phyloP scores from a whole-genome alignment of 140 eudicot genomes.

The Ambrosia hybrid region DNA sequence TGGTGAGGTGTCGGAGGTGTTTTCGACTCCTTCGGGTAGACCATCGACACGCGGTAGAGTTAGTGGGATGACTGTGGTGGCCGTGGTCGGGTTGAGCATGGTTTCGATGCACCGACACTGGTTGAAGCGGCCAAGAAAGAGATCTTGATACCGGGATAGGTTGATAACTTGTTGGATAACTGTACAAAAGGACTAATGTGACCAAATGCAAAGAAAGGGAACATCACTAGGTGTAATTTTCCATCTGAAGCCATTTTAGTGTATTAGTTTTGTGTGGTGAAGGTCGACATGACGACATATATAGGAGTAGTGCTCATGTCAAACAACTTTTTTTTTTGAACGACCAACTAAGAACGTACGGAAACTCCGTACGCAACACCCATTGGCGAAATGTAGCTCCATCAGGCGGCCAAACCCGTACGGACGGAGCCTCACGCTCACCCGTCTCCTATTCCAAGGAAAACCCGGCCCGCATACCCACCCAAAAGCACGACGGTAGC shows the following conservation, averaged over 20 bases:
- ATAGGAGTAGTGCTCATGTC: too few relatives aligned
- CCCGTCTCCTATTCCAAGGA: too few relatives aligned
- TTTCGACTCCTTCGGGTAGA: constrained; percentile 48
- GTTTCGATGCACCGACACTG: constrained; percentile 32
- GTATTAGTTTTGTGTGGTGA: neutral
- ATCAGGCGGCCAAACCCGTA: too few relatives aligned
- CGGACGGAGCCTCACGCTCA: too few relatives aligned
- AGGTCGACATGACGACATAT: neutral
- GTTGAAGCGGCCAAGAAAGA: constrained; percentile 48
- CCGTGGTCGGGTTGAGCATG: constrained; percentile 33
- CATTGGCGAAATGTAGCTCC: too few relatives aligned
- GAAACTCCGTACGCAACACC: too few relatives aligned
- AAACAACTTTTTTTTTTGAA: too few relatives aligned
- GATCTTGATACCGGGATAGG: constrained; percentile 36
- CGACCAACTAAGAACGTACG: too few relatives aligned
- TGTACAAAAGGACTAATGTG: constrained; percentile 67
- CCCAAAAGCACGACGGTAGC: too few relatives aligned
- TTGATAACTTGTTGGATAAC: constrained; percentile 52
- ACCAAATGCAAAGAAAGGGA: constrained; percentile 11
- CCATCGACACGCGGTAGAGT: constrained; percentile 52
- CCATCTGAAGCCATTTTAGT: too few relatives aligned
- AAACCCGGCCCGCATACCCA: too few relatives aligned
- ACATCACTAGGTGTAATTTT: too few relatives aligned
- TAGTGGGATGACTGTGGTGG: constrained; percentile 41
- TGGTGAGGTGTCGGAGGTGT: constrained; percentile 39